Conservation (phyloP, 2,329 filamentous ascomycete species). For the Aspergillus sp. region DNA sequence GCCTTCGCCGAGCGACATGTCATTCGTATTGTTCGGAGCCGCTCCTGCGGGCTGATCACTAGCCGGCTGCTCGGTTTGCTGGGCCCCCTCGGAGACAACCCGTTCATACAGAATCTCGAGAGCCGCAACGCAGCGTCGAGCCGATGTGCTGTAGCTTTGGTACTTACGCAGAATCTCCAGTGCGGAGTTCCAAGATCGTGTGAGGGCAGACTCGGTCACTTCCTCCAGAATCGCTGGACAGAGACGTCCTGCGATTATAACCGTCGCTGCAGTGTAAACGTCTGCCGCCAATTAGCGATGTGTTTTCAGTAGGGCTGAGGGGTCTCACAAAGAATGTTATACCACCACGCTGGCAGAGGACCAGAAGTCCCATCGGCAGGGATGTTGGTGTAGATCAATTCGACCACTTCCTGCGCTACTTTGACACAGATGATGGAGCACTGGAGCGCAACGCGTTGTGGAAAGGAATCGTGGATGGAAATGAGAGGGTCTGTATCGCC, state of each 20-base stretch:
- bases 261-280: slow-evolving; percentile 36
- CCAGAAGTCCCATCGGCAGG: slow-evolving; percentile 27
- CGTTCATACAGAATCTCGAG: slow-evolving; percentile 32
- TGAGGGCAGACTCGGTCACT: slow-evolving; percentile 22
- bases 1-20: slow-evolving; percentile 28
- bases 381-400: slow-evolving; percentile 29
- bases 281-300: slow-evolving; percentile 20
- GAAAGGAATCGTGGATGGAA: slow-evolving; percentile 26
- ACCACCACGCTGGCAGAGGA: slow-evolving; percentile 38
- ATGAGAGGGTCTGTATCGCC: slow-evolving; percentile 16
- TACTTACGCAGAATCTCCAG: slow-evolving; percentile 31
- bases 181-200: slow-evolving; percentile 28
- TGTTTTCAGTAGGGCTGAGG: not conserved
- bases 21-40: slow-evolving; percentile 11
- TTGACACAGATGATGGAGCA: slow-evolving; percentile 38
- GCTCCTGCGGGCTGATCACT: not conserved
- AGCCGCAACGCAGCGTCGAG: slow-evolving; percentile 30
- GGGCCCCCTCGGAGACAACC: slow-evolving; percentile 21
- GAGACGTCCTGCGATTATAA: slow-evolving; percentile 32
- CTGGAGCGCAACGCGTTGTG: slow-evolving; percentile 31
- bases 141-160: slow-evolving; percentile 31
- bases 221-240: slow-evolving; percentile 27
- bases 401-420: slow-evolving; percentile 32
- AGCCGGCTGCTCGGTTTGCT: not conserved
- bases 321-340: slow-evolving; percentile 34